Conservation (phyloP, 495 filamentous ascomycete species). For the Aspergillus ostianus region DNA sequence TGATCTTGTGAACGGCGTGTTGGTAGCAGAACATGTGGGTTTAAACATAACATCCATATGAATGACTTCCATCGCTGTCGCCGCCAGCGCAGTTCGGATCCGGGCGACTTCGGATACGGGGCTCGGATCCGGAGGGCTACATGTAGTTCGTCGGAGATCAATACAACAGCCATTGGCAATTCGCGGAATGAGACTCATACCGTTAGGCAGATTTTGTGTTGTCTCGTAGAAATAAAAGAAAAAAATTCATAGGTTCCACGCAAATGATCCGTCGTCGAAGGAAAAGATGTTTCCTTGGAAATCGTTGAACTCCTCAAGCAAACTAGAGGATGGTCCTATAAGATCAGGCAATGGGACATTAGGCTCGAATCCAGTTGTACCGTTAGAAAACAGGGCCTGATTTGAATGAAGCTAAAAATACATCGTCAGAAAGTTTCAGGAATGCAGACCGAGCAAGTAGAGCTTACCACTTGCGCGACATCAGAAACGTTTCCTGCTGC, state of each 20-base stretch:
- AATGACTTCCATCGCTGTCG: no score
- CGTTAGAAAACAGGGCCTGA: neutral
- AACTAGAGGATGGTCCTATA: slow-evolving; percentile 15
- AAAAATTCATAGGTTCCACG: slow-evolving; percentile 19
- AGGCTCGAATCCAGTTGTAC: neutral
- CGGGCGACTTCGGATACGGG: no score
- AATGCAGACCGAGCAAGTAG: neutral
- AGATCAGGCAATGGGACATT: slow-evolving; percentile 11
- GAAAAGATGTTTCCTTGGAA: slow-evolving; percentile 25
- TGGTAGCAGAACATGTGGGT: no score
- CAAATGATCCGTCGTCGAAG: slow-evolving; percentile 23
- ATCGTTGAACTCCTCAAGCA: slow-evolving; percentile 21
- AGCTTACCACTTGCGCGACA: slow-evolving; percentile 10
- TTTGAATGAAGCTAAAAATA: slow-evolving; percentile 4
- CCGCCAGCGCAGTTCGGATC: neutral
- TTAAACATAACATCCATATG: no score
- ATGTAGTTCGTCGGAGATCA: no score
- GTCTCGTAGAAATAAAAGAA: no score
- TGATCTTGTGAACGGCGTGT: no score
- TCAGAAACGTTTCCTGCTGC: slow-evolving; percentile 6
- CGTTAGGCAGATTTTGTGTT: no score
- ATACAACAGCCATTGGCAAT: no score
- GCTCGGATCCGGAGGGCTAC: neutral
- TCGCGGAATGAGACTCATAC: no score
- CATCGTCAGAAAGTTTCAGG: neutral